Evolutionary conservation across 2,329 filamentous ascomycete genomes (phyloP), one percentile per base, ranked within the genome.

Genomic region (Fusarium udum): DNA sequence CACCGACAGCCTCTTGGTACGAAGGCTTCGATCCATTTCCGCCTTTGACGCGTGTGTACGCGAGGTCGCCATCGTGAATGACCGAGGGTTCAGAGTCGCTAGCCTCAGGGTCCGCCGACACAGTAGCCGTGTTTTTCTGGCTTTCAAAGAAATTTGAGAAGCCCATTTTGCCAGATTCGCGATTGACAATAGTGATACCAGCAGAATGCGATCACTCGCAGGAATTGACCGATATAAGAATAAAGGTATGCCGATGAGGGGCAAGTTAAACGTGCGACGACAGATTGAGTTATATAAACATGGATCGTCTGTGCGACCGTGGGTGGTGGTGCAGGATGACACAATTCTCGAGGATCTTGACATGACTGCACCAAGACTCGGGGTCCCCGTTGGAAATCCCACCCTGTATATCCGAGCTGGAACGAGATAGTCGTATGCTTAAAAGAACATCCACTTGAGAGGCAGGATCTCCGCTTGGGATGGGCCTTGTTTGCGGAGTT

Each of bases 1-100:
- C 90, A 42, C 90, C 90, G 13, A 84, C 84, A 1, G 88, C 89
- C 76, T 92, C 90, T 74, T 91, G 89, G 72, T 90, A 90, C 0
- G 87, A 85, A 4, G 83, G 80, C 53, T 83, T 79, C 9, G 85
- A 82, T 22, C 83, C 84, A 72, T 91, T 91, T 7, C 84, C 85
- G 2, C 84, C 86, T 22, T 79, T 68, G 1, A 64, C 74, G 4
- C 75, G 69, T 7, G 69, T 73, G 5, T 74, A 77, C 2, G 75
- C 72, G 1, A 77, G 64, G 7, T 56, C 51, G 11, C 75, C 75
- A 61, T 77, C 75, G 36, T 56, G 75, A 4, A 77, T 74, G 15
- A 77, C 18, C 0, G 63, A 64, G 1, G 69, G 64, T 1, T 76
- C 74, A 1, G 68, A 70, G 20, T 69, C 69, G 53, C 69, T 69